Conservation (phyloP, 352 stramenopile genomes). For the Phytophthora syringae region DNA sequence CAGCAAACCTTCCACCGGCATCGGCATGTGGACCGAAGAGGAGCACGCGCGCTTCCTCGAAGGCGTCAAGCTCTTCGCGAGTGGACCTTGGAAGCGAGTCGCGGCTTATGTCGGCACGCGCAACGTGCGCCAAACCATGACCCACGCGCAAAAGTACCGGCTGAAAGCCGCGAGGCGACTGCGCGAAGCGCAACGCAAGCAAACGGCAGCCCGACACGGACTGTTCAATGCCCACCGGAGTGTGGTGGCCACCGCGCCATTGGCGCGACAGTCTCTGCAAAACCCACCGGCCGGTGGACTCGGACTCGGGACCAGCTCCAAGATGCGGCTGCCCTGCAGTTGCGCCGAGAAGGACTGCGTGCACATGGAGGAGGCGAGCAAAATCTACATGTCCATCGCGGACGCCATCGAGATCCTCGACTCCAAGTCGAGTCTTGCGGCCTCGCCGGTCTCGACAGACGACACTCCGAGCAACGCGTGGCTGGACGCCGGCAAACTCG, state of each 20-base stretch:
- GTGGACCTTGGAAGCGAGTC: slow-evolving; percentile 75
- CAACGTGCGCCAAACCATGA: slow-evolving; percentile 85
- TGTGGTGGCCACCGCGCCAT: neutral
- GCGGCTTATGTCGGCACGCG: slow-evolving; percentile 76
- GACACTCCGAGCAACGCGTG: slow-evolving; percentile 25
- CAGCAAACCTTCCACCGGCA: slow-evolving; percentile 28
- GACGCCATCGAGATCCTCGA: slow-evolving; percentile 53
- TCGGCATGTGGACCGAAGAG: slow-evolving; percentile 71
- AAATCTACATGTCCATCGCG: slow-evolving; percentile 56
- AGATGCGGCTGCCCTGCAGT: slow-evolving; percentile 38
- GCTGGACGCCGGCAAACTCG: slow-evolving; percentile 23
- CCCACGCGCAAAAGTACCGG: slow-evolving; percentile 79
- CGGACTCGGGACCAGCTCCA: slow-evolving; percentile 40
- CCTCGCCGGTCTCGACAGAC: slow-evolving; percentile 38
- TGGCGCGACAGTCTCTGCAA: slow-evolving; percentile 24
- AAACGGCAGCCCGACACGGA: slow-evolving; percentile 46
- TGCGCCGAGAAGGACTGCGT: slow-evolving; percentile 41
- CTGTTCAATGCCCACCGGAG: slow-evolving; percentile 35
- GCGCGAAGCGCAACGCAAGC: slow-evolving; percentile 58
- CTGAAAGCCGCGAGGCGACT: slow-evolving; percentile 68
- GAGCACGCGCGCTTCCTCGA: slow-evolving; percentile 80
- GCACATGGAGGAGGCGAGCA: slow-evolving; percentile 41
- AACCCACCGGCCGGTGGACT: slow-evolving; percentile 21
- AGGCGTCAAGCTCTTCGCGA: slow-evolving; percentile 77
- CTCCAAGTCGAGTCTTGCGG: slow-evolving; percentile 30